Conservation (phyloP, 441 rosid species). For the Geranium incanum region DNA sequence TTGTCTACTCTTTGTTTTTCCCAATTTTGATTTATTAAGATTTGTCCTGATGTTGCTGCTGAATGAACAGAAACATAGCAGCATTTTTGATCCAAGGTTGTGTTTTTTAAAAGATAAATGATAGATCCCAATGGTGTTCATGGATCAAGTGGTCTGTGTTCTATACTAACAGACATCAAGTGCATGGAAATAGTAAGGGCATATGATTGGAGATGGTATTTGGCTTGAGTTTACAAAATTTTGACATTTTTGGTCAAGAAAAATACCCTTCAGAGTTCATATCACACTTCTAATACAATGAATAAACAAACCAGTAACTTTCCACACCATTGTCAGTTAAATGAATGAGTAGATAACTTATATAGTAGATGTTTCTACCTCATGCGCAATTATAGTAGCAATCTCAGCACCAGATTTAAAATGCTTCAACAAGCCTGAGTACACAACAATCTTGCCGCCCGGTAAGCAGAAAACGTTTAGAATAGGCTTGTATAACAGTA, state of each 20-base stretch:
- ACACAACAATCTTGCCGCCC: slow-evolving; percentile 85
- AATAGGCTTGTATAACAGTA: slow-evolving; percentile 27
- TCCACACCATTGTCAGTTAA: background rate
- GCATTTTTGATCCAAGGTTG: background rate
- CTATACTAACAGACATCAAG: too few relatives aligned
- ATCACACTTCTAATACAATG: background rate
- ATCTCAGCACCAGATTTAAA: slow-evolving; percentile 77
- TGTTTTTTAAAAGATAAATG: background rate
- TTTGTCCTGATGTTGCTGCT: background rate
- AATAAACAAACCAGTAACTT: background rate
- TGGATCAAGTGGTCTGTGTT: too few relatives aligned
- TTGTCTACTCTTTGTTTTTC: background rate
- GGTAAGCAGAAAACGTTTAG: slow-evolving; percentile 80
- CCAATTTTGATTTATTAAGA: background rate
- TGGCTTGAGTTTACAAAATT: too few relatives aligned
- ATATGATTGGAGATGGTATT: too few relatives aligned
- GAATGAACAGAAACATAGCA: background rate
- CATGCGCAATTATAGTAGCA: slow-evolving; percentile 80
- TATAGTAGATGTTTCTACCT: slow-evolving; percentile 37
- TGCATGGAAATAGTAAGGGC: too few relatives aligned
- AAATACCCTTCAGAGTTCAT: slow-evolving; percentile 11
- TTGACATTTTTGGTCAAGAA: slow-evolving; percentile 21
- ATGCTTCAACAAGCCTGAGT: slow-evolving; percentile 70
- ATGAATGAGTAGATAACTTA: background rate
- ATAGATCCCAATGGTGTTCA: too few relatives aligned